Conservation (phyloP, 2,329 filamentous ascomycete species). For the Dothistroma septosporum region DNA sequence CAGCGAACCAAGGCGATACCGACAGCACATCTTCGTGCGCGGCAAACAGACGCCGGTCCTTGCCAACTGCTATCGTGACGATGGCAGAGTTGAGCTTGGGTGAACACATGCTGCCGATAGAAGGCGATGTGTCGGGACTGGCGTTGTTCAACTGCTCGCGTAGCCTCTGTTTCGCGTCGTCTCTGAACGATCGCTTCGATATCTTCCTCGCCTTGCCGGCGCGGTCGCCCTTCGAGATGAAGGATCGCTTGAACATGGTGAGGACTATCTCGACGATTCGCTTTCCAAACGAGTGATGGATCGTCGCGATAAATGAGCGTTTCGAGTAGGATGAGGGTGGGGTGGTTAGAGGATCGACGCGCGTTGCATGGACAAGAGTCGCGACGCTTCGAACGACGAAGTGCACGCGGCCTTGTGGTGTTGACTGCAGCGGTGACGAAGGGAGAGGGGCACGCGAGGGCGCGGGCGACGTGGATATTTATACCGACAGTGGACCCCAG, state of each 20-base stretch:
- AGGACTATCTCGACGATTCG: constrained; percentile 12
- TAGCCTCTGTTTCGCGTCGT: constrained; percentile 80
- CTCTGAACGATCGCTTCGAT: constrained; percentile 69
- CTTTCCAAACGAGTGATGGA: constrained; percentile 47
- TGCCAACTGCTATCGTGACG: constrained; percentile 78
- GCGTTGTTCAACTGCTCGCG: constrained; percentile 71
- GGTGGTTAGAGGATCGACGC: constrained; percentile 47
- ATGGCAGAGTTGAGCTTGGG: constrained; percentile 64
- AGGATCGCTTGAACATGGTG: constrained; percentile 90
- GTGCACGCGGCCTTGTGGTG: constrained; percentile 24
- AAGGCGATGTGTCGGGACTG: constrained; percentile 39
- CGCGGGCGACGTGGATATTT: constrained; percentile 3
- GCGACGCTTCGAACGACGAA: constrained; percentile 16
- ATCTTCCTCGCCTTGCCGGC: constrained; percentile 84
- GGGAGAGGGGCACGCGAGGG: constrained; percentile 12
- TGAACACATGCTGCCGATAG: constrained; percentile 36
- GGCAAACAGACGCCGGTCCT: constrained; percentile 84
- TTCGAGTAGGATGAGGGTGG: constrained; percentile 20
- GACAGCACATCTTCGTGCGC: constrained; percentile 89
- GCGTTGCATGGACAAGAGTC: constrained; percentile 43
- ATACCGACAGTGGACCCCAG: neutral
- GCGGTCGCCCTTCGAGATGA: constrained; percentile 74
- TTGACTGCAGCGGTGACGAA: constrained; percentile 34
- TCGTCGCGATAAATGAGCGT: constrained; percentile 47
- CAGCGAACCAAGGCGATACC: constrained; percentile 74